phyloP scores from a whole-genome alignment of 192 early-diverging fungal species.

The Gigaspora rosea region DNA sequence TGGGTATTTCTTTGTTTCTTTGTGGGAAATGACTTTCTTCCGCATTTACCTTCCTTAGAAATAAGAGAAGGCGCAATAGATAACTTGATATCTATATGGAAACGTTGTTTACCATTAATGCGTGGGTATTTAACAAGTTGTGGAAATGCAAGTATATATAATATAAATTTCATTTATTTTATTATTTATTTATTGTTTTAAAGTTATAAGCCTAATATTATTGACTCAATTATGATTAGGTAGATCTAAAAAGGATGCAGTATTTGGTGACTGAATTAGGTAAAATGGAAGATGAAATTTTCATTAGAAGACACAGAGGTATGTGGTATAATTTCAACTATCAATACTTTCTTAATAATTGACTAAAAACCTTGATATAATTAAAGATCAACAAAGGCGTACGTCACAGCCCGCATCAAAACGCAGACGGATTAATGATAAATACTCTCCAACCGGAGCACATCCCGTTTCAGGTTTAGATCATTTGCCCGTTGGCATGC shows the following conservation, averaged over 20 bases:
- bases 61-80: slow-evolving; percentile 95
- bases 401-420: no score
- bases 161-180: no score
- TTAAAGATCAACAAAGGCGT: no score
- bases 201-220: background rate
- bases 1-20: slow-evolving; percentile 98
- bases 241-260: slow-evolving; percentile 75
- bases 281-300: slow-evolving; percentile 80
- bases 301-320: slow-evolving; percentile 59
- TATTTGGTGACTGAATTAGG: slow-evolving; percentile 81
- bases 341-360: background rate
- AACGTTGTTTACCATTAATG: slow-evolving; percentile 68
- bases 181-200: background rate
- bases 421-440: no score
- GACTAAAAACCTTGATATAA: background rate
- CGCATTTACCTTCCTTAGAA: slow-evolving; percentile 90
- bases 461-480: no score
- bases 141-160: slow-evolving; percentile 56
- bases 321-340: background rate
- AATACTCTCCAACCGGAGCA: no score
- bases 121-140: slow-evolving; percentile 86
- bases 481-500: no score
- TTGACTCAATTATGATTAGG: slow-evolving; percentile 28
- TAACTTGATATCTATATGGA: slow-evolving; percentile 87
- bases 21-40: slow-evolving; percentile 98